These are phyloP conservation scores for Lepidium sativum DNA, from an alignment of 345 rosid species.

Conservation along the genomic window DNA sequence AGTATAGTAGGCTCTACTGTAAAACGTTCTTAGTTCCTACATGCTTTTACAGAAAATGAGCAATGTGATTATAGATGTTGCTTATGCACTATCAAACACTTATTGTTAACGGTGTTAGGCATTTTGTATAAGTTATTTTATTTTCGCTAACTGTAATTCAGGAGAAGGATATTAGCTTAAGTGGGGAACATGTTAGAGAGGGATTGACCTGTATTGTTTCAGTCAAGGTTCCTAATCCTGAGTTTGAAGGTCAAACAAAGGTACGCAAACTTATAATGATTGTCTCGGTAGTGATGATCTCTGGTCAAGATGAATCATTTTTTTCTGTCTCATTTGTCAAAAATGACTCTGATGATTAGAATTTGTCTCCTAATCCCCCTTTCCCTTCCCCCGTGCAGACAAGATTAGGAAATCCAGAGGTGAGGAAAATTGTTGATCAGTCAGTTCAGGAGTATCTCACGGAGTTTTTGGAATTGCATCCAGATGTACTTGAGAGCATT, in stretches of 20 bases:
- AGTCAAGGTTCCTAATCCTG: slow-evolving; percentile 97
- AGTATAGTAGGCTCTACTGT: neutral
- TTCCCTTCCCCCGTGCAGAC: slow-evolving; percentile 40
- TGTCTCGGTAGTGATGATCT: neutral
- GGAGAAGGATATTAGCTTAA: slow-evolving; percentile 87
- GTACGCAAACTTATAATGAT: slow-evolving; percentile 30
- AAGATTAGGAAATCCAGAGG: slow-evolving; percentile 99
- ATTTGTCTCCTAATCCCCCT: neutral
- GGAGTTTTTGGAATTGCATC: slow-evolving; percentile 94
- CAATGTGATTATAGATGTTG: neutral
- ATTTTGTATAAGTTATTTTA: neutral
- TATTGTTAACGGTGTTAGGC: neutral
- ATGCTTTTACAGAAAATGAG: neutral
- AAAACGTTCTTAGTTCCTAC: neutral
- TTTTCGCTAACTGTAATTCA: slow-evolving; percentile 24
- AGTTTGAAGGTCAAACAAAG: slow-evolving; percentile 99
- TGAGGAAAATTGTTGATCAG: slow-evolving; percentile 87
- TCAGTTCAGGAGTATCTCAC: slow-evolving; percentile 93
- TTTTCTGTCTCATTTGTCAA: neutral
- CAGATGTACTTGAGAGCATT: slow-evolving; percentile 83
- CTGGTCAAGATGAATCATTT: neutral
- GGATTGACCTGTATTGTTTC: slow-evolving; percentile 92
- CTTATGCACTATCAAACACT: neutral
- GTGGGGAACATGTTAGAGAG: slow-evolving; percentile 97
- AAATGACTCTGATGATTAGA: slow-evolving; percentile 1